Evolutionary conservation across 2,329 filamentous ascomycete genomes (phyloP), one percentile per base, ranked within the genome.

Genomic region (Coniochaeta sp.): DNA sequence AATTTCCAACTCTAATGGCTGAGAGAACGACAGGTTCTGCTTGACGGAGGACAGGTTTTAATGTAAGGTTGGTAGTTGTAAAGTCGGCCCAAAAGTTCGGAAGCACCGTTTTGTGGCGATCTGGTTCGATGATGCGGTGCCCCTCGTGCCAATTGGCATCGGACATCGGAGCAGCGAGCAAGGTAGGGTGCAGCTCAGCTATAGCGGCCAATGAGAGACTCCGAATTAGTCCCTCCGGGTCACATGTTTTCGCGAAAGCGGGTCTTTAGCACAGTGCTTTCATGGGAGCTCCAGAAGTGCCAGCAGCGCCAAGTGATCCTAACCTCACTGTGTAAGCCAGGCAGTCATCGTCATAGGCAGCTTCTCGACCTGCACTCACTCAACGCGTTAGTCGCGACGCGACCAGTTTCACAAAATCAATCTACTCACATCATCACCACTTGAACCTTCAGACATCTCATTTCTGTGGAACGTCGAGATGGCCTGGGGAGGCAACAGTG

Each of bases 401-500:
- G 34, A 9, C 7, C 34, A 36, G 3, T 12, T 36, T 9, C 34
- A 3, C 14, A 12, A 9, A 40, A 40, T 3, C 7, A 5, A 40
- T 40, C 38, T 40, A n/a, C 38, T 40, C 16, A 40, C 38, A 16
- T 3, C 38, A 40, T n/a, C 38, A 40, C 38, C 38, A 40, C 17
- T 40, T 10, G n/a, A 5, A 3, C 17, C 9, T 40, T 5, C 3
- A 19, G 4, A 40, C 16, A n/a, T 38, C 38, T 26, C 44, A 50
- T 10, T 22, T 14, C 19, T 40, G 1, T 30, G 12, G 4, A 32
- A 55, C 32, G 58, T 12, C 9, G 61, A 16, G n/a, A 75, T 75
- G 73, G 66, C 71, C 22, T 68, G 67, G 66, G 62, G 61, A 60
- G 60, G 60, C 14, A 77, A 82, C 55, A 80, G 84, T 24, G 80